Percentiles rank a stretch among this genome's conserved stretches.
These are phyloP conservation scores for Monilinia laxa DNA, from an alignment of 2,329 filamentous ascomycete genomes.

Conservation along the genomic window DNA sequence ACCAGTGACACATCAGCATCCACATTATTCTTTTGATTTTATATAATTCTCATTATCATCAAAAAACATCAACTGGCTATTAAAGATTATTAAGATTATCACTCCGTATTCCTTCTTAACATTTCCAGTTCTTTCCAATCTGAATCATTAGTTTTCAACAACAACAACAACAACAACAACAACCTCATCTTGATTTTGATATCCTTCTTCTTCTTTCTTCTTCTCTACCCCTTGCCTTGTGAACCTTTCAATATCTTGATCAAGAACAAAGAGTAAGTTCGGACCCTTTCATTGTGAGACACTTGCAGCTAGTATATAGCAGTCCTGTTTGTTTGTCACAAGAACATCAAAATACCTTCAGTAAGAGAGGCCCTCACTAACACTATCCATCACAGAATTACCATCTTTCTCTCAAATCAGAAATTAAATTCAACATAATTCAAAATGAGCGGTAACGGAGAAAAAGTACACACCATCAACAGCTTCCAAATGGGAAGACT, in stretches of 20 bases:
- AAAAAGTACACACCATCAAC: conserved; percentile 39
- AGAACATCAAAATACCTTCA: not conserved
- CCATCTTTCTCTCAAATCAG: too few relatives aligned
- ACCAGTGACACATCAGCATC: conserved; percentile 16
- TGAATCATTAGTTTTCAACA: too few relatives aligned
- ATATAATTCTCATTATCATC: too few relatives aligned
- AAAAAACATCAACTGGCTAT: too few relatives aligned
- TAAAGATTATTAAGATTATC: too few relatives aligned
- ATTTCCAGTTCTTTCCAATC: not conserved
- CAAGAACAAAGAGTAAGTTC: conserved; percentile 19
- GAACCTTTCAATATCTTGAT: not conserved
- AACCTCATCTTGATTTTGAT: not conserved
- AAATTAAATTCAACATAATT: not conserved
- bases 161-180: not conserved
- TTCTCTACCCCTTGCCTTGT: not conserved
- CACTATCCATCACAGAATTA: not conserved
- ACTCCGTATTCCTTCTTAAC: not conserved
- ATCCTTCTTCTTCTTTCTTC: not conserved
- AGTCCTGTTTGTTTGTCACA: not conserved
- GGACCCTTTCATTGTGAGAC: not conserved
- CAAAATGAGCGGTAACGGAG: conserved; percentile 27
- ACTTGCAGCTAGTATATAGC: not conserved
- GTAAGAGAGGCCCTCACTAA: not conserved
- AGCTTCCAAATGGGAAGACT: conserved; percentile 41
- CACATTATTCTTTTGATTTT: not conserved